These are phyloP conservation scores for Aspergillus udagawae DNA, from an alignment of 2,329 filamentous ascomycete species.

Conservation along the genomic window DNA sequence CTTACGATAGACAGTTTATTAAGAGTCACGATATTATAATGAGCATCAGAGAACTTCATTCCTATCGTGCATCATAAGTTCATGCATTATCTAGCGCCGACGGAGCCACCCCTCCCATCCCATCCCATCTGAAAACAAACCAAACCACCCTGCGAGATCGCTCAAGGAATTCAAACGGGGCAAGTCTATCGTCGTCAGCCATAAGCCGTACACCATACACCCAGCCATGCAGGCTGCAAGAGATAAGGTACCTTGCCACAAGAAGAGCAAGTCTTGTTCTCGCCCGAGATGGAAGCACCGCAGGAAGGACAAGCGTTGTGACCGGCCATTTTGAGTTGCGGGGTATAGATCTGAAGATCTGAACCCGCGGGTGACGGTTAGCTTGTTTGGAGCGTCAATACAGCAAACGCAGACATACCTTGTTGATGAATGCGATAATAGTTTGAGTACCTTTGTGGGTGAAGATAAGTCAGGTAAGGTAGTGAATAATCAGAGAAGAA, in stretches of 20 bases:
- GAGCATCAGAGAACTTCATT: neutral
- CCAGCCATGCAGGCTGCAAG: neutral
- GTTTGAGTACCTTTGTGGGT: neutral
- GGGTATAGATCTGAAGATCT: neutral
- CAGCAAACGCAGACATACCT: neutral
- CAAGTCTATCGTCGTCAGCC: conserved; percentile 14
- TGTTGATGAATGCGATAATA: neutral
- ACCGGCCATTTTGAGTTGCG: conserved; percentile 15
- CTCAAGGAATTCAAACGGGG: conserved; percentile 12
- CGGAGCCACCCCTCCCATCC: neutral
- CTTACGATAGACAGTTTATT: neutral
- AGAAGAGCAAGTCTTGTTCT: conserved; percentile 25
- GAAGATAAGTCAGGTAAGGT: neutral
- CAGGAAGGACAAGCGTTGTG: conserved; percentile 26
- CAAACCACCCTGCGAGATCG: neutral
- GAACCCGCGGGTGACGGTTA: neutral
- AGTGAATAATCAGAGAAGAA: neutral
- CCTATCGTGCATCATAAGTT: neutral
- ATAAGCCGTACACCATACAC: neutral
- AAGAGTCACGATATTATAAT: neutral
- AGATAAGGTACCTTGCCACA: conserved; percentile 25
- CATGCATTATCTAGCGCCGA: neutral
- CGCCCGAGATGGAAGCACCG: conserved; percentile 20
- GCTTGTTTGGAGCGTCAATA: neutral
- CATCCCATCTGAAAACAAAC: neutral